Conservation (phyloP, 1,284 basidiomycete species). For the Ganoderma sinense region DNA sequence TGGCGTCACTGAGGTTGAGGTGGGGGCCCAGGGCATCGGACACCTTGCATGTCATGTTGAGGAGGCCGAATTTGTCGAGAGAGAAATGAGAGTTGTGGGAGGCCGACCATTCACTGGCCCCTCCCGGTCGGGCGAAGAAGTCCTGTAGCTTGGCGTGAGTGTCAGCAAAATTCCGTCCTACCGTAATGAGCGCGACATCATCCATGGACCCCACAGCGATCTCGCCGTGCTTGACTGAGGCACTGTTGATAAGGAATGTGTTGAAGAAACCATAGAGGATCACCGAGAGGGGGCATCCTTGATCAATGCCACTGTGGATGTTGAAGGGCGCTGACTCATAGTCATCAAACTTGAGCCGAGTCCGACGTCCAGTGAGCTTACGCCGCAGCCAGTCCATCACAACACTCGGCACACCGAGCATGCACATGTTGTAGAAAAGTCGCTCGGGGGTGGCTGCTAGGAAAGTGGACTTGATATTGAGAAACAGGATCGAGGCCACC, state of each 20-base stretch:
- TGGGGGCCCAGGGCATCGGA: conserved; percentile 18
- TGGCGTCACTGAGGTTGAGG: conserved; percentile 20
- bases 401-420: conserved; percentile 36
- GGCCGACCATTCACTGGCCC: too few species aligned
- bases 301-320: conserved; percentile 41
- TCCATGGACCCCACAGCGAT: conserved; percentile 38
- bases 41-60: conserved; percentile 1
- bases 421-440: conserved; percentile 43
- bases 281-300: conserved; percentile 40
- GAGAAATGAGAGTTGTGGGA: too few species aligned
- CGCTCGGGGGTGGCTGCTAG: conserved; percentile 39
- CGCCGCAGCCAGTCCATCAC: conserved; percentile 33
- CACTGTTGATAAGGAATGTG: conserved; percentile 32
- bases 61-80: too few species aligned
- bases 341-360: conserved; percentile 40
- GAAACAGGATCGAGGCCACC: conserved; percentile 43
- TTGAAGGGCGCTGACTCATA: conserved; percentile 32
- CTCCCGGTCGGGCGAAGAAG: too few species aligned
- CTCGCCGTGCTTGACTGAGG: conserved; percentile 23
- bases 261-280: conserved; percentile 42
- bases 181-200: conserved; percentile 28
- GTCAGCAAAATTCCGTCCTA: background rate
- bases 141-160: too few species aligned
- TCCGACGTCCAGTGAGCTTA: conserved; percentile 34
- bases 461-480: conserved; percentile 51